Percentiles rank a stretch among this genome's conserved stretches.
Conservation (phyloP, 139 green algal genomes). For the Chlorella sp. region DNA sequence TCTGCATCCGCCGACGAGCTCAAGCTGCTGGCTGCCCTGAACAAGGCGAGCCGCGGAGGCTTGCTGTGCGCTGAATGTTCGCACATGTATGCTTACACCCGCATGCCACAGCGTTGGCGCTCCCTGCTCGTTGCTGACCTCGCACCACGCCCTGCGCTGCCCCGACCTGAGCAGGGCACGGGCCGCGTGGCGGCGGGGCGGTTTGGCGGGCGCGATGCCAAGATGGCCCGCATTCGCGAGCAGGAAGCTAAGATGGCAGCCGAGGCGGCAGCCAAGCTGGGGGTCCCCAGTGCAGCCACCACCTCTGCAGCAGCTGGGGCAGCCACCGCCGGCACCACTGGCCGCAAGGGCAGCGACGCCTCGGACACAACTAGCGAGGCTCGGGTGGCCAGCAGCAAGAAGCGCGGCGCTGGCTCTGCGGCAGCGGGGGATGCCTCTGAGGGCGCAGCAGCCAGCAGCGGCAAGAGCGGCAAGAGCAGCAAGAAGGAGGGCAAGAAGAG, state of each 20-base stretch:
- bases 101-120: too few species aligned
- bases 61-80: too few species aligned
- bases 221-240: slow-evolving; percentile 80
- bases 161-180: not conserved
- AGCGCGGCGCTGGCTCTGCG: slow-evolving; percentile 1
- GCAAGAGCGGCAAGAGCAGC: not conserved
- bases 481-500: slow-evolving; percentile 22
- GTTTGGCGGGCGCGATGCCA: slow-evolving; percentile 78
- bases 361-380: slow-evolving; percentile 47
- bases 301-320: not conserved
- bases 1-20: slow-evolving; percentile 68
- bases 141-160: too few species aligned
- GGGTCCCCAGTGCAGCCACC: not conserved
- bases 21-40: slow-evolving; percentile 67
- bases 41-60: slow-evolving; percentile 35
- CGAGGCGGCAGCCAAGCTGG: slow-evolving; percentile 32
- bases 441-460: slow-evolving; percentile 1
- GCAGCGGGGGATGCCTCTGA: not conserved
- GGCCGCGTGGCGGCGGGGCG: slow-evolving; percentile 56
- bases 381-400: slow-evolving; percentile 29
- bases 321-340: not conserved
- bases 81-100: too few species aligned
- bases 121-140: too few species aligned
- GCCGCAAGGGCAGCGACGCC: slow-evolving; percentile 11
- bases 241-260: slow-evolving; percentile 57